phyloP scores from a whole-genome alignment of 495 filamentous ascomycete genomes.

The Schizothecium vesticola region DNA sequence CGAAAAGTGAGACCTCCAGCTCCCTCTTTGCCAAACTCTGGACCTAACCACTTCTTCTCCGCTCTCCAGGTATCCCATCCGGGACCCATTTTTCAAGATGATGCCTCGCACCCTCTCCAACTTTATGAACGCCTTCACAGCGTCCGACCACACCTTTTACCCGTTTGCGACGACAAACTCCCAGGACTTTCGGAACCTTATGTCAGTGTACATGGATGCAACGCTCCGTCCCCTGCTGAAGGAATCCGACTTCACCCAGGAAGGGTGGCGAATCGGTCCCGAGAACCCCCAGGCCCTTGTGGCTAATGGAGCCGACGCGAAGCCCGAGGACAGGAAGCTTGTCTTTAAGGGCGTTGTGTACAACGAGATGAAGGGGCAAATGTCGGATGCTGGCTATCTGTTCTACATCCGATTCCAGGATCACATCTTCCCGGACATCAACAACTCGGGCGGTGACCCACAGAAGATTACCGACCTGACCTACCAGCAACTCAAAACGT shows the following conservation, averaged over 20 bases:
- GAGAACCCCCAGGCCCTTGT: constrained; percentile 65
- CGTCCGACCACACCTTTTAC: constrained; percentile 94
- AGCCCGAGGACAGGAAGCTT: constrained; percentile 50
- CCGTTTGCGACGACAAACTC: constrained; percentile 97
- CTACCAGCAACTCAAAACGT: constrained; percentile 75
- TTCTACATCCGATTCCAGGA: constrained; percentile 93
- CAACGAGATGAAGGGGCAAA: constrained; percentile 99
- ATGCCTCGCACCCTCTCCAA: constrained; percentile 93
- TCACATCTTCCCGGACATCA: constrained; percentile 84
- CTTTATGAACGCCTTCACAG: constrained; percentile 99
- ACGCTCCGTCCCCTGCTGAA: constrained; percentile 86
- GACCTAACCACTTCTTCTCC: constrained; percentile 21
- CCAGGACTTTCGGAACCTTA: constrained; percentile 90
- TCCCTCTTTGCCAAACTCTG: not conserved
- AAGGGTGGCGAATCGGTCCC: constrained; percentile 93
- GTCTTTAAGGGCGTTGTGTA: constrained; percentile 99
- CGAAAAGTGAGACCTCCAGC: constrained; percentile 65
- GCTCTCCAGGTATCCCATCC: constrained; percentile 74
- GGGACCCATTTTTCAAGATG: constrained; percentile 99
- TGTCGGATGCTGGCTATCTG: constrained; percentile 94
- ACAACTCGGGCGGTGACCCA: constrained; percentile 95
- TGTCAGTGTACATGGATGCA: constrained; percentile 95
- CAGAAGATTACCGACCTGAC: constrained; percentile 93
- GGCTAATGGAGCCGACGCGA: constrained; percentile 37
- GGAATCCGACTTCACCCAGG: constrained; percentile 86